Percentiles rank a stretch among this genome's conserved stretches.
Conservation (phyloP, 1,284 basidiomycete species). For the Ustilago cynodontis region DNA sequence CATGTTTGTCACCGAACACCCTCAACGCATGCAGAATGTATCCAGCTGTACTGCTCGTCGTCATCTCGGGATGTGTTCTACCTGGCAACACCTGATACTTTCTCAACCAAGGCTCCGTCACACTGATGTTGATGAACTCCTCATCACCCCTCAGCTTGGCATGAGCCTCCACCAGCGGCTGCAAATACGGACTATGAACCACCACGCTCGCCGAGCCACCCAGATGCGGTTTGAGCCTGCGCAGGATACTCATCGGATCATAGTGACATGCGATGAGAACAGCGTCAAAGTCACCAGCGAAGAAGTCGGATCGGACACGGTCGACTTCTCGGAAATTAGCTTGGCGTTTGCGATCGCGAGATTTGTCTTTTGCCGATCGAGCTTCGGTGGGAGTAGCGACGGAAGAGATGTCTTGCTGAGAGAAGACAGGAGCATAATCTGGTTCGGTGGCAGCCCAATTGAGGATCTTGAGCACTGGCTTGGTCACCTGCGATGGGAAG, state of each 20-base stretch:
- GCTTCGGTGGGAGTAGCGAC: neutral
- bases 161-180: conserved; percentile 81
- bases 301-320: conserved; percentile 81
- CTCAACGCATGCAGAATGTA: conserved; percentile 86
- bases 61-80: conserved; percentile 95
- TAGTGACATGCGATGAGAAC: conserved; percentile 86
- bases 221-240: conserved; percentile 81
- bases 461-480: conserved; percentile 44
- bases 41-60: conserved; percentile 86
- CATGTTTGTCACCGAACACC: conserved; percentile 72
- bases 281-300: conserved; percentile 76
- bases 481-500: conserved; percentile 70
- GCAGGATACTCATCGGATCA: conserved; percentile 85
- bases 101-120: conserved; percentile 90
- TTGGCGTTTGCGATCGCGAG: conserved; percentile 49
- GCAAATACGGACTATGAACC: conserved; percentile 84
- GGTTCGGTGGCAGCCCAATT: conserved; percentile 62
- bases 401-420: conserved; percentile 23
- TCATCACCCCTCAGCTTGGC: conserved; percentile 78
- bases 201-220: conserved; percentile 87
- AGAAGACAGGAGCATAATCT: conserved; percentile 48
- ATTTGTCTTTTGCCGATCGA: conserved; percentile 39
- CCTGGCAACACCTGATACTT: conserved; percentile 95
- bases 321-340: conserved; percentile 39
- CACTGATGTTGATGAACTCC: conserved; percentile 80